Evolutionary conservation across 495 filamentous ascomycete species (phyloP).

Genomic region (Neurospora sp.): DNA sequence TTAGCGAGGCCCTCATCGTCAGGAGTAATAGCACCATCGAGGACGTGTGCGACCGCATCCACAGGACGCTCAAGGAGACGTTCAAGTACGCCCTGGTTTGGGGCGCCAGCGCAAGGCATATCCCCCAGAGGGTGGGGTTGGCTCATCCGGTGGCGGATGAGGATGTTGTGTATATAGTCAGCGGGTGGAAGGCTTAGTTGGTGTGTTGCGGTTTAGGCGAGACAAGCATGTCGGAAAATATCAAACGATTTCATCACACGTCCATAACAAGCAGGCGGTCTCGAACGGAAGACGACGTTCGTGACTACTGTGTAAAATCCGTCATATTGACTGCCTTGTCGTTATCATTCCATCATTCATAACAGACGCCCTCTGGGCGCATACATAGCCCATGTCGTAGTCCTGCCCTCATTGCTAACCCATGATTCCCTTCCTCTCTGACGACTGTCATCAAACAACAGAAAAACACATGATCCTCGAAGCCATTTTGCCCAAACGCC

Average conservation of each 20-base stretch:
- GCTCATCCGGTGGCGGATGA: constrained; percentile 83
- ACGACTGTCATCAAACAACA: background rate
- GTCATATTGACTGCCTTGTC: background rate
- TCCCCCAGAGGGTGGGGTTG: constrained; percentile 88
- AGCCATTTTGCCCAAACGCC: background rate
- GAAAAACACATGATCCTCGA: background rate
- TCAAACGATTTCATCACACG: background rate
- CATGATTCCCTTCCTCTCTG: background rate
- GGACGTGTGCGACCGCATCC: constrained; percentile 94
- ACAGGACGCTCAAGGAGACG: constrained; percentile 90
- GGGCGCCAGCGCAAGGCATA: constrained; percentile 90
- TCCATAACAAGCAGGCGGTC: background rate
- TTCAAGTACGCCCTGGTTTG: constrained; percentile 99
- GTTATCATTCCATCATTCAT: background rate
- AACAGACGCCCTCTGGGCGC: background rate
- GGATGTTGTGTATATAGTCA: constrained; percentile 97
- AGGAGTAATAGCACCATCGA: constrained; percentile 79
- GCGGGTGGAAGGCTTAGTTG: constrained; percentile 50
- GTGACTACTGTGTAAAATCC: background rate
- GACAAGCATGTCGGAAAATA: background rate
- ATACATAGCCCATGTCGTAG: background rate
- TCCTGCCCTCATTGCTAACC: background rate
- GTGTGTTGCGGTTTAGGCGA: background rate
- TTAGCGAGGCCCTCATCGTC: constrained; percentile 89
- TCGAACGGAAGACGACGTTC: background rate